These are phyloP conservation scores for Rhodotorula sp. DNA, from an alignment of 1,284 basidiomycete genomes.

Conservation along the genomic window DNA sequence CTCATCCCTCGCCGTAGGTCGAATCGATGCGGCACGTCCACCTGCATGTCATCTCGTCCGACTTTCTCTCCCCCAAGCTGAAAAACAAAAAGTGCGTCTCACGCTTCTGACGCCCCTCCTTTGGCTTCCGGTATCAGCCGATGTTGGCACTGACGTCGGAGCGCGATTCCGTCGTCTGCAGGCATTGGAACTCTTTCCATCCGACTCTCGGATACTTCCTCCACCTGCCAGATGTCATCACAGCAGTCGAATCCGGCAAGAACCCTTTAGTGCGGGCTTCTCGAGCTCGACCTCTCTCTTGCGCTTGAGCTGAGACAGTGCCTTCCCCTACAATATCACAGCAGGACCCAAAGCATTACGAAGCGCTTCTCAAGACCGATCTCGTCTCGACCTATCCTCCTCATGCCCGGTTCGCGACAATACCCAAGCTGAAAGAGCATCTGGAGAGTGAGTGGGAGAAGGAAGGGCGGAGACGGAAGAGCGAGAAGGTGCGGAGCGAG, in stretches of 20 bases:
- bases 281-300: not conserved
- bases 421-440: constrained; percentile 73
- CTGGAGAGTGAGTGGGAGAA: constrained; percentile 60
- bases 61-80: constrained; percentile 69
- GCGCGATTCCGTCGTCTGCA: not conserved
- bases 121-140: not conserved
- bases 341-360: constrained; percentile 59
- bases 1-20: constrained; percentile 38
- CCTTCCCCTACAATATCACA: not conserved
- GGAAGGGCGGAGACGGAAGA: not conserved
- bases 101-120: no score
- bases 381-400: constrained; percentile 68
- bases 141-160: not conserved
- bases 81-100: constrained; percentile 67
- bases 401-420: constrained; percentile 61
- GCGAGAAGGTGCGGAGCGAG: not conserved
- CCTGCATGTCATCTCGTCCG: constrained; percentile 76
- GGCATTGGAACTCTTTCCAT: constrained; percentile 92
- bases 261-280: constrained; percentile 43
- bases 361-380: constrained; percentile 64
- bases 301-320: not conserved
- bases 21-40: constrained; percentile 72
- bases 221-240: constrained; percentile 67
- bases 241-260: constrained; percentile 65
- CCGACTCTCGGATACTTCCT: constrained; percentile 84